Conservation (phyloP, 441 rosid genomes). For the Erodium trifolium region DNA sequence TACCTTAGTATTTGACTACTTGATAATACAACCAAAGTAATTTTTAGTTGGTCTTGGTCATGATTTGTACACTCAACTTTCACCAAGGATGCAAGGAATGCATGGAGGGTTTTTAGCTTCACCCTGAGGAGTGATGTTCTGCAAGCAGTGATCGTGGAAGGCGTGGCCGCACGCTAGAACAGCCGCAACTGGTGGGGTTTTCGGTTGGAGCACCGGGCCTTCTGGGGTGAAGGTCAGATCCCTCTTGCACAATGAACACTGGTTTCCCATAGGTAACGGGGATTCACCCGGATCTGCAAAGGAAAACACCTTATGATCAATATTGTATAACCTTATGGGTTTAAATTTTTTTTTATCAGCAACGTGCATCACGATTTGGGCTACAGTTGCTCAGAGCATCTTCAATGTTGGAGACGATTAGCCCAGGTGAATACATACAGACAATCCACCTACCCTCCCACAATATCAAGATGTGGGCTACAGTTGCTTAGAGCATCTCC, state of each 20-base stretch:
- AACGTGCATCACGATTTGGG: too few species aligned
- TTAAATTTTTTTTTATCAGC: too few species aligned
- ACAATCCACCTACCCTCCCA: too few species aligned
- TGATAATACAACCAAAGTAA: too few species aligned
- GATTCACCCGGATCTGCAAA: background rate
- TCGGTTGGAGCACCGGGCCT: background rate
- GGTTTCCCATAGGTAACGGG: background rate
- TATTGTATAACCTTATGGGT: too few species aligned
- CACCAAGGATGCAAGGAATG: constrained; percentile 3
- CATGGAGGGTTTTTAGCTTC: constrained; percentile 7
- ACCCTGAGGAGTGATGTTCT: constrained; percentile 4
- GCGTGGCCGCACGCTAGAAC: constrained; percentile 1
- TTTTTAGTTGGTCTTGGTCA: too few species aligned
- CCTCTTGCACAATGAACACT: constrained; percentile 9
- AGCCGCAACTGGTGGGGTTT: background rate
- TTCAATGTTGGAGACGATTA: too few species aligned
- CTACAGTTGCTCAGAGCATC: too few species aligned
- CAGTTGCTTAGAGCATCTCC: too few species aligned
- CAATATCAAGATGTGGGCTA: too few species aligned
- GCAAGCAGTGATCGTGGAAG: constrained; percentile 4
- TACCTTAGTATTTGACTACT: too few species aligned
- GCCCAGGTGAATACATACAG: too few species aligned
- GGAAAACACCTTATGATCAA: background rate
- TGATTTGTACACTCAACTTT: background rate
- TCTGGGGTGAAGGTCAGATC: constrained; percentile 1